Base-by-base conservation (phyloP, 805 yeast species). In the Candida pseudoglaebosa region DNA sequence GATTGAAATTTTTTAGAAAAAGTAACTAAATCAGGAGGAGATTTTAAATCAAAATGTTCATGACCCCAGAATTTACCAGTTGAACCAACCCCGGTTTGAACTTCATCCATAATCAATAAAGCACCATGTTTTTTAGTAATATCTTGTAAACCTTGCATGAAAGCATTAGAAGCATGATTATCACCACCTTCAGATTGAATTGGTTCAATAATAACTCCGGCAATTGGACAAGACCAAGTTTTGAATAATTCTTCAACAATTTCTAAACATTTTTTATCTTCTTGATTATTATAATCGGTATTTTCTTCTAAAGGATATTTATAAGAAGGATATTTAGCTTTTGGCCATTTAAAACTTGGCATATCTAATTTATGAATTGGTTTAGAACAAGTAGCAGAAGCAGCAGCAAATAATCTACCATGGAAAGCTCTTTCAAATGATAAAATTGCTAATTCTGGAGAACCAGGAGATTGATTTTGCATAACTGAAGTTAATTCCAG, bases 311-410 rank as follows among this genome's bases (percentile, higher is more conserved):
- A 74, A 42, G 98, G 98, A 63, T 88, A 90, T 62, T 81, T 70
- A 65, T 87, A 81, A 37, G 75, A 52, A 47, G 98, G 98, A 71
- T 82, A 90, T 46, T 87, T 88, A 40, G 96, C 96, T 62, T 85
- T 89, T 57, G 98, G 98, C 97, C 97, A 90, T 57, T 86, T 78
- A 71, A 90, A 90, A 5, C 95, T 80, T 44, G 98, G 98, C 67
- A 91, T 71, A 63, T 83, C 90, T 62, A 90, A 70, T 70, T 91
- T 90, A 73, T 90, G 98, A 52, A 91, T 77, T 49, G 97, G 96
- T 72, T 88, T 91, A 41, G 96, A 88, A 61, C 95, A 80, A 28
- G 98, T 90, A 48, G 87, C 79, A 5, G 96, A 84, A 32, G 86
- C 89, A 39, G 95, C 77, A 17, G 96, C 98, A 67, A 90, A 88